Conservation (phyloP, 2,329 filamentous ascomycete genomes). For the Aspergillus intermedius region DNA sequence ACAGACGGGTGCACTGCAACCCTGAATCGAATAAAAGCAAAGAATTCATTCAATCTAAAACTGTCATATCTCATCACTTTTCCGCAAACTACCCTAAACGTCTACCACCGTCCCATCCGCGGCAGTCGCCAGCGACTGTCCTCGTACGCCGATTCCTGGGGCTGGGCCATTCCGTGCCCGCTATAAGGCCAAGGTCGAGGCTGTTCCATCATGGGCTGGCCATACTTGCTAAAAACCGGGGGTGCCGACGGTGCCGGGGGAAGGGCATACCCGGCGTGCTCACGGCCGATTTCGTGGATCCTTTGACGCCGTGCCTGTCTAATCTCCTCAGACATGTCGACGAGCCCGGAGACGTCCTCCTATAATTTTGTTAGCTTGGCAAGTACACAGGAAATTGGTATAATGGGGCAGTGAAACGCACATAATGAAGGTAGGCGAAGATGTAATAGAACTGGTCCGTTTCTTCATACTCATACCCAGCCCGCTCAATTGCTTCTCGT, state of each 20-base stretch:
- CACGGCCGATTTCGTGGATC: constrained; percentile 53
- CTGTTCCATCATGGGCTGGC: constrained; percentile 6
- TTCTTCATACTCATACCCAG: constrained; percentile 86
- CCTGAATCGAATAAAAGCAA: too few species aligned
- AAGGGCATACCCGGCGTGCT: constrained; percentile 23
- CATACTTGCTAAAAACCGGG: background rate
- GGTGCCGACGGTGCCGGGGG: constrained; percentile 4
- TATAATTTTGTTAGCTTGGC: constrained; percentile 29
- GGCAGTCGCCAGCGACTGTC: constrained; percentile 12
- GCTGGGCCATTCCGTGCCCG: constrained; percentile 17
- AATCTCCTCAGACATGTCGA: constrained; percentile 76
- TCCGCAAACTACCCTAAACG: too few species aligned
- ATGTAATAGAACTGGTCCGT: constrained; percentile 86
- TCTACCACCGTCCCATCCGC: constrained; percentile 10
- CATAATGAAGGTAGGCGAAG: constrained; percentile 81
- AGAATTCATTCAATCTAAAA: too few species aligned
- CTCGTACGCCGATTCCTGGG: constrained; percentile 20
- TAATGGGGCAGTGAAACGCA: constrained; percentile 46
- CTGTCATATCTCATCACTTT: background rate
- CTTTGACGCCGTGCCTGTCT: constrained; percentile 57
- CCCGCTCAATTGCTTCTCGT: constrained; percentile 75
- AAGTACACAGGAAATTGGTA: background rate
- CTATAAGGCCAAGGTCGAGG: constrained; percentile 13
- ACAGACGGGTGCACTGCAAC: too few species aligned
- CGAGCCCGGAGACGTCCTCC: constrained; percentile 81